phyloP scores from a whole-genome alignment of 108 stramenopile genomes.

The Aurantiochytrium sp. region DNA sequence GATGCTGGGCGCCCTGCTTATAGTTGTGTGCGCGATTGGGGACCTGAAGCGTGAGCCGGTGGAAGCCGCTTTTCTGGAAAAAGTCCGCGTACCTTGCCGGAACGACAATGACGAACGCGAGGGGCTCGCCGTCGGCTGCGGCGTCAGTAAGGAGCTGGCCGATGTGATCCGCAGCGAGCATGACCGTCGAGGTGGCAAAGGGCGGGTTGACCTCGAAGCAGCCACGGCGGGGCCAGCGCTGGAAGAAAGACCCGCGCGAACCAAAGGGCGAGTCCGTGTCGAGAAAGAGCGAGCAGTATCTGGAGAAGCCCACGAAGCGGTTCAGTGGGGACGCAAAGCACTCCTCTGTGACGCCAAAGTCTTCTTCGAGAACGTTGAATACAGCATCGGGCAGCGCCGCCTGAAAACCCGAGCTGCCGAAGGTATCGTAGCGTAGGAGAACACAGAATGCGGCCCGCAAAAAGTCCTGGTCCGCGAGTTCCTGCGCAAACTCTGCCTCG shows the following conservation, averaged over 20 bases:
- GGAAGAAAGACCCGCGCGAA: conserved; percentile 22
- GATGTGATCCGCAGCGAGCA: background rate
- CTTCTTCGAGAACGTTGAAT: conserved; percentile 50
- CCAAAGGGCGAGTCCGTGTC: conserved; percentile 12
- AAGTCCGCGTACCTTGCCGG: background rate
- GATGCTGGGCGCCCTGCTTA: background rate
- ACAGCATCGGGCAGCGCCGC: conserved; percentile 53
- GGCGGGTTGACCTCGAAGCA: background rate
- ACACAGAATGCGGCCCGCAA: background rate
- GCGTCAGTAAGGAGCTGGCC: background rate
- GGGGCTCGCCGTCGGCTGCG: background rate
- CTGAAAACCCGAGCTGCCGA: conserved; percentile 53
- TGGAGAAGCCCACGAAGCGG: conserved; percentile 50
- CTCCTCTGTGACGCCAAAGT: conserved; percentile 46
- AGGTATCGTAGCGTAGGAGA: background rate
- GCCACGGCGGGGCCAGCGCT: background rate
- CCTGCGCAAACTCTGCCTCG: background rate
- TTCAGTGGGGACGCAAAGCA: conserved; percentile 72
- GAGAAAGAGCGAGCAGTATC: conserved; percentile 49
- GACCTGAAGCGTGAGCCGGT: background rate
- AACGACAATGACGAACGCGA: background rate
- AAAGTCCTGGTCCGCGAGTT: background rate
- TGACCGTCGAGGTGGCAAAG: background rate
- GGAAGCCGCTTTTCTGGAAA: background rate
- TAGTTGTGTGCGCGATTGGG: background rate